phyloP scores from a whole-genome alignment of 192 early-diverging fungal species.

The Ambispora gerdemannii region DNA sequence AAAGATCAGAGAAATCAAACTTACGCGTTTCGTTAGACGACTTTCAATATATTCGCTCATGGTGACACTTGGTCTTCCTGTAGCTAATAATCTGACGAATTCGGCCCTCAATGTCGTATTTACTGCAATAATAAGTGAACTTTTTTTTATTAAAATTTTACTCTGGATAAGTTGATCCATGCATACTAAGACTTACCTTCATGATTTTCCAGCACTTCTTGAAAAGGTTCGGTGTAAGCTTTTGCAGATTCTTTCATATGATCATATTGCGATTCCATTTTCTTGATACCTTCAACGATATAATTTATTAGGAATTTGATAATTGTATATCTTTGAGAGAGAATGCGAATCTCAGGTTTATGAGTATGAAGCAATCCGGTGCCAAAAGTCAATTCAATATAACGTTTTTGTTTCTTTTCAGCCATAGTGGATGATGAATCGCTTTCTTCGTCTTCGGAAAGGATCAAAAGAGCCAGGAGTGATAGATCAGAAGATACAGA shows the following conservation, averaged over 20 bases:
- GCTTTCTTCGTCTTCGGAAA: not conserved
- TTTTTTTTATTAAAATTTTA: too few species aligned
- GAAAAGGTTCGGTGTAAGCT: conserved; percentile 3
- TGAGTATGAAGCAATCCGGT: conserved; percentile 28
- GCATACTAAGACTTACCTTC: not conserved
- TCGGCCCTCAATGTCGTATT: conserved; percentile 18
- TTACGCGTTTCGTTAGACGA: conserved; percentile 21
- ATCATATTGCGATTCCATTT: conserved; percentile 18
- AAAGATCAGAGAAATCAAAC: not conserved
- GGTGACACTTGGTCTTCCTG: conserved; percentile 17
- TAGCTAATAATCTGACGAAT: conserved; percentile 19
- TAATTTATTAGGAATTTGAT: conserved; percentile 25
- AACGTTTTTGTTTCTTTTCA: not conserved
- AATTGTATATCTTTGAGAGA: conserved; percentile 27
- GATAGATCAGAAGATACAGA: conserved; percentile 31
- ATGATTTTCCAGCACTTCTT: conserved; percentile 6
- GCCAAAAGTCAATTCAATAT: conserved; percentile 12
- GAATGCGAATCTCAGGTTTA: conserved; percentile 29
- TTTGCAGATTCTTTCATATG: conserved; percentile 15
- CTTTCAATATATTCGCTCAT: conserved; percentile 17
- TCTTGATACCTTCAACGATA: conserved; percentile 19
- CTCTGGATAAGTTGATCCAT: too few species aligned
- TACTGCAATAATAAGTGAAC: too few species aligned
- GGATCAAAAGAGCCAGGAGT: conserved; percentile 11
- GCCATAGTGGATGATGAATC: not conserved